Conservation (phyloP, 495 filamentous ascomycete species). For the Arthonia radiata region DNA sequence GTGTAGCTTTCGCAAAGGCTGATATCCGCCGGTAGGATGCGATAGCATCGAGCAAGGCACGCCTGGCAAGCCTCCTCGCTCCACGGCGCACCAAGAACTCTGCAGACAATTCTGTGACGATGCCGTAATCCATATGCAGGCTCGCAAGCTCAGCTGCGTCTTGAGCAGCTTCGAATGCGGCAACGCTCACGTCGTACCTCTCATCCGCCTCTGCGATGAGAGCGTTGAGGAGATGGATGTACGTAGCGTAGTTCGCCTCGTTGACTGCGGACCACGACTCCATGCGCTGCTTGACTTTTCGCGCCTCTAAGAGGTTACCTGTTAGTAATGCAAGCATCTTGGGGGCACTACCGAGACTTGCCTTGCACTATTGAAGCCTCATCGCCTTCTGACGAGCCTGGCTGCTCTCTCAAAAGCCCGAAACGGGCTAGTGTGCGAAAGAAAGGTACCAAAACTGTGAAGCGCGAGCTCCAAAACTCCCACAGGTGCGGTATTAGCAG, state of each 20-base stretch:
- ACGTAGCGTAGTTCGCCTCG: conserved; percentile 57
- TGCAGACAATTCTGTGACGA: conserved; percentile 51
- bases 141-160: conserved; percentile 60
- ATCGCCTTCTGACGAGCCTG: conserved; percentile 22
- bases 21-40: conserved; percentile 48
- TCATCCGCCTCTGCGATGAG: conserved; percentile 39
- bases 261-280: conserved; percentile 41
- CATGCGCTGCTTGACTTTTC: conserved; percentile 34
- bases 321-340: too few relatives aligned
- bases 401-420: conserved; percentile 31
- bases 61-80: conserved; percentile 46
- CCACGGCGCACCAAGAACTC: conserved; percentile 49
- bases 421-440: conserved; percentile 45
- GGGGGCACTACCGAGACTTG: too few relatives aligned
- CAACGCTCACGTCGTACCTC: conserved; percentile 34
- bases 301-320: conserved; percentile 30
- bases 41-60: conserved; percentile 45
- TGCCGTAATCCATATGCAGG: conserved; percentile 57
- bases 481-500: too few relatives aligned
- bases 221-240: conserved; percentile 51
- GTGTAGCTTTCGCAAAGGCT: conserved; percentile 46
- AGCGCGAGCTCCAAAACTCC: conserved; percentile 51
- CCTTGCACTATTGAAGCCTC: too few relatives aligned
- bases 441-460: conserved; percentile 35
- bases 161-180: conserved; percentile 46